These are phyloP conservation scores for Salix arbutifolia DNA, from an alignment of 345 rosid species.

Conservation along the genomic window DNA sequence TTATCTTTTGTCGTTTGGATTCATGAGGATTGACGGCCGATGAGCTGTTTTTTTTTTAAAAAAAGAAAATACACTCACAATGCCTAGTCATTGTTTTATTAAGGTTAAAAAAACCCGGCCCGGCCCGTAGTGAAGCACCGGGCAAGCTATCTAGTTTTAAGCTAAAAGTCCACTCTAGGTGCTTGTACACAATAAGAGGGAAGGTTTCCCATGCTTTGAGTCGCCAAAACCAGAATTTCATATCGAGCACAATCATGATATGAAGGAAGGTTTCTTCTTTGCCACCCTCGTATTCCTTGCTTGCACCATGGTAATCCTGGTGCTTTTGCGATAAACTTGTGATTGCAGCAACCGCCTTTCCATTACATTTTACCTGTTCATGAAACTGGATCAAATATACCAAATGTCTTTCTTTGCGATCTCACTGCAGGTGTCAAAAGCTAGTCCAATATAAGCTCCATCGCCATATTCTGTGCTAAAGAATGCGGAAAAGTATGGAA, in stretches of 20 bases:
- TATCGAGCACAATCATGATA: not conserved
- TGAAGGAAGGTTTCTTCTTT: not conserved
- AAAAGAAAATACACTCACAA: no score
- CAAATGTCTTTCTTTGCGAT: not conserved
- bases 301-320: not conserved
- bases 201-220: not conserved
- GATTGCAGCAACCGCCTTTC: not conserved
- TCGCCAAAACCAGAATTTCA: not conserved
- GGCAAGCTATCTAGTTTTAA: not conserved
- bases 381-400: not conserved
- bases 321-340: not conserved
- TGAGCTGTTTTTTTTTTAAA: no score
- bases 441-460: not conserved
- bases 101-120: no score
- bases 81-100: no score
- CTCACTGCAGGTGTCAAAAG: not conserved
- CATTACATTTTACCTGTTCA: not conserved
- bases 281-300: not conserved
- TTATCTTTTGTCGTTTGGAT: no score
- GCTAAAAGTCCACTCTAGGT: not conserved
- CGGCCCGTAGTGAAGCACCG: no score
- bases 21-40: no score
- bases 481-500: not conserved
- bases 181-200: not conserved
- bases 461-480: not conserved